These are phyloP conservation scores for Penicillium carneum DNA, from an alignment of 2,329 filamentous ascomycete species.

Conservation along the genomic window DNA sequence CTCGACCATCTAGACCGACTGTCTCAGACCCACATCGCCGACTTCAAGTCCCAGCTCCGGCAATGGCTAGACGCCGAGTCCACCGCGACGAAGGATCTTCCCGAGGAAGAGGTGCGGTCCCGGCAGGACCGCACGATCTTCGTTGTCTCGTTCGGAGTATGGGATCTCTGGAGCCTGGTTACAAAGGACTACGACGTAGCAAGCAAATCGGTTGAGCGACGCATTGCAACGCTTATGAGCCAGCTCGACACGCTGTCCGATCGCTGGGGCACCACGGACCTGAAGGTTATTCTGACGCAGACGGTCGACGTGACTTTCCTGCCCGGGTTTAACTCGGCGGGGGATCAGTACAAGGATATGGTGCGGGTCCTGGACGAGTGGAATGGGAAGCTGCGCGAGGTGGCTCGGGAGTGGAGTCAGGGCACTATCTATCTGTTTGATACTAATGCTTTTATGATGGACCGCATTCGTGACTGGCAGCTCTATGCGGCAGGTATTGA, in stretches of 20 bases:
- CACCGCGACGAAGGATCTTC: slow-evolving; percentile 31
- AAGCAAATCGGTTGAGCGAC: slow-evolving; percentile 39
- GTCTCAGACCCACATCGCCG: slow-evolving; percentile 41
- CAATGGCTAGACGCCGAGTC: slow-evolving; percentile 47
- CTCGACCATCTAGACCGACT: slow-evolving; percentile 36
- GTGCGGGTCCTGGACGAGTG: slow-evolving; percentile 46
- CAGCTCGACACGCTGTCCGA: slow-evolving; percentile 43
- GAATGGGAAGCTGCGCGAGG: slow-evolving; percentile 43
- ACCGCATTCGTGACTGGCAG: slow-evolving; percentile 51
- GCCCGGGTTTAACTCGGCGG: slow-evolving; percentile 42
- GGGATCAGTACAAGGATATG: slow-evolving; percentile 43
- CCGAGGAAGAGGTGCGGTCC: slow-evolving; percentile 32
- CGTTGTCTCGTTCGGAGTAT: slow-evolving; percentile 49
- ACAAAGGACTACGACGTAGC: slow-evolving; percentile 39
- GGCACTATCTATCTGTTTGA: slow-evolving; percentile 50
- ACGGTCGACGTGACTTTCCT: slow-evolving; percentile 52
- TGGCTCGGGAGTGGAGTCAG: slow-evolving; percentile 43
- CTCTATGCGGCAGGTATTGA: slow-evolving; percentile 46
- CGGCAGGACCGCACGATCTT: slow-evolving; percentile 46
- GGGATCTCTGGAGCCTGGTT: slow-evolving; percentile 50
- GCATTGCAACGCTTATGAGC: slow-evolving; percentile 45
- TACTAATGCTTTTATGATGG: slow-evolving; percentile 49
- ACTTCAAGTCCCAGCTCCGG: slow-evolving; percentile 48
- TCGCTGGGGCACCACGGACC: slow-evolving; percentile 38
- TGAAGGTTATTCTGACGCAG: slow-evolving; percentile 50